Conservation (phyloP, 2,329 filamentous ascomycete species). For the Pseudogymnoascus sp. region DNA sequence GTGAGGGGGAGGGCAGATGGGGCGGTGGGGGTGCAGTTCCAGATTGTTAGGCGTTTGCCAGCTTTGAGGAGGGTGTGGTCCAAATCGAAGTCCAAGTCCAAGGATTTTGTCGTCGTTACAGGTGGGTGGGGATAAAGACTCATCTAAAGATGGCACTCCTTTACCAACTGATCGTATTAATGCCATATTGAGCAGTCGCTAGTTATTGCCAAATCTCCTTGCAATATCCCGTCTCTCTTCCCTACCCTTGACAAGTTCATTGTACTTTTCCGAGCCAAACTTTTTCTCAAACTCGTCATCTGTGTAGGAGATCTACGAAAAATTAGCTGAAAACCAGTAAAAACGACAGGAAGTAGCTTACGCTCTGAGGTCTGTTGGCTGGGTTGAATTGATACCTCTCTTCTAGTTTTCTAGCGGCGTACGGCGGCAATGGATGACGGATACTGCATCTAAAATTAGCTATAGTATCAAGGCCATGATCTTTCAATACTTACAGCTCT, state of each 20-base stretch:
- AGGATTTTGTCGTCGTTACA: constrained; percentile 5
- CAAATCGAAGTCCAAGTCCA: constrained; percentile 22
- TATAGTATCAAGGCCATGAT: neutral
- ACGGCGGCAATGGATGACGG: neutral
- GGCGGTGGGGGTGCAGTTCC: constrained; percentile 21
- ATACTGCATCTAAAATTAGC: constrained; percentile 6
- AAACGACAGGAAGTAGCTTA: constrained; percentile 5
- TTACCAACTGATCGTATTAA: too few relatives aligned
- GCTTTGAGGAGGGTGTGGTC: constrained; percentile 18
- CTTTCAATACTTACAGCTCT: constrained; percentile 11
- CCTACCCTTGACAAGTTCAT: constrained; percentile 10
- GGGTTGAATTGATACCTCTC: constrained; percentile 15
- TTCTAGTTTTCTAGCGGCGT: constrained; percentile 10
- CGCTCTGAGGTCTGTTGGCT: constrained; percentile 11
- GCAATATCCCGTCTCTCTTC: constrained; percentile 11
- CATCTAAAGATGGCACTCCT: too few relatives aligned
- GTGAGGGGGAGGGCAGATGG: constrained; percentile 1
- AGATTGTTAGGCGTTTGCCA: constrained; percentile 20
- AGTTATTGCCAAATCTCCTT: neutral
- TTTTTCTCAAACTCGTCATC: constrained; percentile 12
- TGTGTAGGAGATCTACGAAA: constrained; percentile 11
- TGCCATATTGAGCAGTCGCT: too few relatives aligned
- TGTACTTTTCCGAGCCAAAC: constrained; percentile 9
- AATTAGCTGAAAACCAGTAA: constrained; percentile 1
- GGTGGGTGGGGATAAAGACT: too few relatives aligned